Conservation (phyloP, 2,329 filamentous ascomycete species). For the Neonectria punicea region DNA sequence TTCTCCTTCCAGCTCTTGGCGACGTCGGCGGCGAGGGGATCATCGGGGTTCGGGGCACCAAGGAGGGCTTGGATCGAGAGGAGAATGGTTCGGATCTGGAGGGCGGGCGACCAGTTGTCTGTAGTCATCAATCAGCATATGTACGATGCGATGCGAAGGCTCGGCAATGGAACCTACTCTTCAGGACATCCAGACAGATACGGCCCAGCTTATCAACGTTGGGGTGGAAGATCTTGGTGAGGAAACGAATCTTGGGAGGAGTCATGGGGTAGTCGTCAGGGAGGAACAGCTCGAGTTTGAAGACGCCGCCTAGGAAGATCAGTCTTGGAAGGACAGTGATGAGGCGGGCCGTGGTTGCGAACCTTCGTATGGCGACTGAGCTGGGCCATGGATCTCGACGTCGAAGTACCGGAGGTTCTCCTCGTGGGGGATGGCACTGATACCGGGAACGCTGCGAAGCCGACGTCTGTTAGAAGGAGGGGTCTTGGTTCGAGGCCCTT, state of each 20-base stretch:
- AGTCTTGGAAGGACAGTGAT: slow-evolving; percentile 9
- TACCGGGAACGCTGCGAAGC: slow-evolving; percentile 82
- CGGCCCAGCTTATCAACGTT: slow-evolving; percentile 98
- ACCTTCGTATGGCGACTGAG: slow-evolving; percentile 96
- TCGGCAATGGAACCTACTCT: slow-evolving; percentile 71
- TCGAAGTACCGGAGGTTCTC: slow-evolving; percentile 99
- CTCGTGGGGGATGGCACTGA: slow-evolving; percentile 94
- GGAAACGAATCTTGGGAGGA: slow-evolving; percentile 96
- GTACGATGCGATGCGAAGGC: not conserved
- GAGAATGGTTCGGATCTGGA: slow-evolving; percentile 98
- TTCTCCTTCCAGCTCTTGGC: slow-evolving; percentile 99
- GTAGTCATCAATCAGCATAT: slow-evolving; percentile 28
- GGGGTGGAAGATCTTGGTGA: slow-evolving; percentile 99
- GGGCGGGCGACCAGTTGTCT: slow-evolving; percentile 99
- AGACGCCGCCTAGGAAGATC: slow-evolving; percentile 72
- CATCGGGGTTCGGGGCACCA: slow-evolving; percentile 95
- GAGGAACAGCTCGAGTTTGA: slow-evolving; percentile 96
- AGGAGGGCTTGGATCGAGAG: slow-evolving; percentile 97
- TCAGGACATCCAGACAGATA: slow-evolving; percentile 96
- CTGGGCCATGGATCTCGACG: slow-evolving; percentile 92
- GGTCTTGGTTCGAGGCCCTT: slow-evolving; percentile 17
- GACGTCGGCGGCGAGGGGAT: slow-evolving; percentile 97
- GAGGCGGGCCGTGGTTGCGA: slow-evolving; percentile 37
- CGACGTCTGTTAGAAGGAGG: slow-evolving; percentile 34
- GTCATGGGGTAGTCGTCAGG: slow-evolving; percentile 99